Conservation (phyloP, 2,329 filamentous ascomycete species). For the Aspergillus oerlinghausenensis region DNA sequence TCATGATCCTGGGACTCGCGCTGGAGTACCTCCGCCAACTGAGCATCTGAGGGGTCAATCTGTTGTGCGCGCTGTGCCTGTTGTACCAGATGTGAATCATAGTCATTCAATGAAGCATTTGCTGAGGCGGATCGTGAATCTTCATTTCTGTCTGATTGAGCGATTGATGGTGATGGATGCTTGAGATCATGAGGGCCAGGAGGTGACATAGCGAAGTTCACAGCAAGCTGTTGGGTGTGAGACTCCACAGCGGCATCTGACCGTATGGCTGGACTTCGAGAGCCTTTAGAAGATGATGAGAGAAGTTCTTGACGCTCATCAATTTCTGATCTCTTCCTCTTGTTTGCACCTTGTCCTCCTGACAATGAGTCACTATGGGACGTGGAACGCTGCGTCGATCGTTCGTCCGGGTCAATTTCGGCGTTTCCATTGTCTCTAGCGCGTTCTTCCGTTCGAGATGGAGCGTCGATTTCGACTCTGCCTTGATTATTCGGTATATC, state of each 20-base stretch:
- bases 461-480: conserved; percentile 17
- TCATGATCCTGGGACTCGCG: conserved; percentile 45
- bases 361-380: conserved; percentile 15
- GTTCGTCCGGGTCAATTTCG: conserved; percentile 19
- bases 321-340: conserved; percentile 64
- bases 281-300: conserved; percentile 33
- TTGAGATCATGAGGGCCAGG: conserved; percentile 18
- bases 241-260: conserved; percentile 30
- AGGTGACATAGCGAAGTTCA: conserved; percentile 16
- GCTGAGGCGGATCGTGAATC: conserved; percentile 22
- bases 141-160: conserved; percentile 29
- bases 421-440: conserved; percentile 48
- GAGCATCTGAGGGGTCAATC: conserved; percentile 46
- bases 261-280: conserved; percentile 35
- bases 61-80: conserved; percentile 46
- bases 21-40: conserved; percentile 49
- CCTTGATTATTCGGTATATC: conserved; percentile 16
- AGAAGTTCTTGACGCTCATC: conserved; percentile 41
- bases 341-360: conserved; percentile 47
- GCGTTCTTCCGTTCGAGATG: conserved; percentile 36
- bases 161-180: conserved; percentile 15
- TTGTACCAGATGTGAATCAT: conserved; percentile 39
- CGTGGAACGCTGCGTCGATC: conserved; percentile 20
- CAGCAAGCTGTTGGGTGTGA: conserved; percentile 14
- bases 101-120: conserved; percentile 33